Evolutionary conservation across 1,284 basidiomycete genomes (phyloP).

Genomic region (Schizophyllum amplum): DNA sequence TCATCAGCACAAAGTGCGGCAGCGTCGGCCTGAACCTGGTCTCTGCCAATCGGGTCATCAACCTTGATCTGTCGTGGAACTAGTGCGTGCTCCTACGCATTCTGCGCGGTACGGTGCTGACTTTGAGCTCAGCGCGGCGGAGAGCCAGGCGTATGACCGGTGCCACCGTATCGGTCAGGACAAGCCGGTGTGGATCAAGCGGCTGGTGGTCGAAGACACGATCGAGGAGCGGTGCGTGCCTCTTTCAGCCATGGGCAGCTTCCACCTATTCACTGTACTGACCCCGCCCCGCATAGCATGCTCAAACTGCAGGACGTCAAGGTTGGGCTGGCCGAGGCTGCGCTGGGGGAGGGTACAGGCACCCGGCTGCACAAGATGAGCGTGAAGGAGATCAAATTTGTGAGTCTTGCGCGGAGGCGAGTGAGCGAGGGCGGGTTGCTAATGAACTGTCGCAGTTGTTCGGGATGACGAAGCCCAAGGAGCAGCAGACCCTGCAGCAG

Average conservation of each 20-base stretch:
- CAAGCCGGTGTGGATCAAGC: slow-evolving; percentile 61
- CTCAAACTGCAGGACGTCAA: slow-evolving; percentile 59
- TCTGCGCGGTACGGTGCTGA: neutral
- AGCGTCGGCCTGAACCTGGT: slow-evolving; percentile 64
- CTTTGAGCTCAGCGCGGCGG: slow-evolving; percentile 33
- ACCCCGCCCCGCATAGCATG: slow-evolving; percentile 33
- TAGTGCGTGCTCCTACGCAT: slow-evolving; percentile 19
- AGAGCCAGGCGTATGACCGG: slow-evolving; percentile 61
- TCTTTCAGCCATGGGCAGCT: neutral
- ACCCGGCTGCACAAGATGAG: slow-evolving; percentile 52
- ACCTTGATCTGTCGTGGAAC: slow-evolving; percentile 69
- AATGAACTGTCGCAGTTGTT: slow-evolving; percentile 1
- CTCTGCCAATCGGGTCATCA: slow-evolving; percentile 58
- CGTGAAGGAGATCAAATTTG: slow-evolving; percentile 52
- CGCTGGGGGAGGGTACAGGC: slow-evolving; percentile 56
- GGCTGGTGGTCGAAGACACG: slow-evolving; percentile 54
- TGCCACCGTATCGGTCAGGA: slow-evolving; percentile 64
- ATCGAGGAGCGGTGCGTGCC: slow-evolving; percentile 58
- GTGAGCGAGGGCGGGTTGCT: neutral
- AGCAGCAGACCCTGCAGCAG: neutral
- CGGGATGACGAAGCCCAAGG: slow-evolving; percentile 3
- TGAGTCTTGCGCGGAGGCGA: slow-evolving; percentile 13
- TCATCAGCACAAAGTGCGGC: slow-evolving; percentile 61
- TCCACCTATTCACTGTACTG: neutral
- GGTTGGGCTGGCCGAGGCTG: slow-evolving; percentile 53